These are phyloP conservation scores for Quercus berberidifolia DNA, from an alignment of 306 rosid species.

Conservation along the genomic window DNA sequence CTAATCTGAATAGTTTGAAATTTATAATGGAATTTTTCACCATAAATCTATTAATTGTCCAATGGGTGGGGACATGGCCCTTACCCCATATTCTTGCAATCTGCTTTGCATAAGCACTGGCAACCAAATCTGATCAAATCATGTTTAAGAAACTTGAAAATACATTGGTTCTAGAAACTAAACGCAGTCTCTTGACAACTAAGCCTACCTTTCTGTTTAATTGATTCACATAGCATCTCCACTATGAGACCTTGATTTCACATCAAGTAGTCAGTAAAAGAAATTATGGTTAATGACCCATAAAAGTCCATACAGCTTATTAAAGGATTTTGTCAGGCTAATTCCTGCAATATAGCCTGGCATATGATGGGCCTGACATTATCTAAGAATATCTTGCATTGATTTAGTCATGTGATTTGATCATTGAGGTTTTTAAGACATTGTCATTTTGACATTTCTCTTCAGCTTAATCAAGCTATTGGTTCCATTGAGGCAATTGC, in stretches of 20 bases:
- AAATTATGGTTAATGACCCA: neutral
- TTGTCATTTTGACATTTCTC: constrained; percentile 28
- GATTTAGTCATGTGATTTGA: neutral
- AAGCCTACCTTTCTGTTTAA: neutral
- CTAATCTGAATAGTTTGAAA: too few relatives aligned
- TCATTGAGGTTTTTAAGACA: constrained; percentile 10
- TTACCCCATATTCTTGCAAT: neutral
- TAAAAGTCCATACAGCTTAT: neutral
- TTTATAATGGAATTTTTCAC: neutral
- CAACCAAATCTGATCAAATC: neutral
- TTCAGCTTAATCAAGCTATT: constrained; percentile 81
- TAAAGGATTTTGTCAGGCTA: neutral
- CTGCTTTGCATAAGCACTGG: neutral
- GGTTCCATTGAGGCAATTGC: constrained; percentile 89
- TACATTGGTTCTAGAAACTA: neutral
- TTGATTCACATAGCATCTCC: neutral
- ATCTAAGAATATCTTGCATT: neutral
- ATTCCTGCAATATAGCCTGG: neutral
- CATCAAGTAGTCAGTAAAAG: neutral
- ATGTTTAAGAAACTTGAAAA: neutral
- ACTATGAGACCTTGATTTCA: neutral
- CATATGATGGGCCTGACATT: neutral
- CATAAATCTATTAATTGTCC: neutral
- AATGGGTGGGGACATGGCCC: neutral
- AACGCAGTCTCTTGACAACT: neutral